Conservation (phyloP, 2,329 filamentous ascomycete species). For the Lizonia empirigonia region DNA sequence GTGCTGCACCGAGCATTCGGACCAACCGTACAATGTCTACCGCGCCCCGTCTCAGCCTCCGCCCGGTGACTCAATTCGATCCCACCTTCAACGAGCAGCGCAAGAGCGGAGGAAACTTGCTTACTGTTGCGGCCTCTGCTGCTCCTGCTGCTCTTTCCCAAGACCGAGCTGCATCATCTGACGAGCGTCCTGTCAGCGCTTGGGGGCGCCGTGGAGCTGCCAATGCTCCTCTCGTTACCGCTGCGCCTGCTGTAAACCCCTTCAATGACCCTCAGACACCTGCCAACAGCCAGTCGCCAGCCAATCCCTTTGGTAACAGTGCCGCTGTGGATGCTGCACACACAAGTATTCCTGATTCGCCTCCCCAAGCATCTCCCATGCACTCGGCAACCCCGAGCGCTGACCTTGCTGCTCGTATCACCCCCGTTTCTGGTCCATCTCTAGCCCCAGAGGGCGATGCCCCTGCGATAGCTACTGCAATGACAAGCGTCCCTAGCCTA, state of each 20-base stretch:
- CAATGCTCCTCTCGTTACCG: constrained; percentile 43
- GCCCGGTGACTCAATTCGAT: constrained; percentile 82
- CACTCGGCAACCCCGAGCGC: constrained; percentile 31
- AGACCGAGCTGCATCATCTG: constrained; percentile 21
- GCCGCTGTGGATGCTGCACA: constrained; percentile 47
- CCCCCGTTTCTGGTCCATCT: constrained; percentile 36
- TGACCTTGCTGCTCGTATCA: constrained; percentile 33
- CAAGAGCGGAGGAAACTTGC: constrained; percentile 47
- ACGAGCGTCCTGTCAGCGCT: constrained; percentile 35
- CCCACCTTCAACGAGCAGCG: constrained; percentile 63
- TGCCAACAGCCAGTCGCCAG: constrained; percentile 47
- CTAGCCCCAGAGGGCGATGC: constrained; percentile 47
- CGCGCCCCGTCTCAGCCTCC: constrained; percentile 82
- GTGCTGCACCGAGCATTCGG: constrained; percentile 44
- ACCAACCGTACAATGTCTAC: constrained; percentile 57
- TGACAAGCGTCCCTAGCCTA: constrained; percentile 37
- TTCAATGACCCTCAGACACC: constrained; percentile 59
- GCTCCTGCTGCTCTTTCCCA: constrained; percentile 26
- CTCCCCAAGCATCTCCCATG: constrained; percentile 28
- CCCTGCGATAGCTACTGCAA: constrained; percentile 41
- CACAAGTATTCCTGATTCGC: constrained; percentile 34
- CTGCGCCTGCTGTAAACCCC: constrained; percentile 64
- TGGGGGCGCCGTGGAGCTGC: constrained; percentile 49
- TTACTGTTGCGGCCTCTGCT: constrained; percentile 41
- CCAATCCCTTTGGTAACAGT: constrained; percentile 62